A percentile compares a stretch with the other conserved stretches of the same genome.
Conservation (phyloP, 495 filamentous ascomycete genomes). For the Podospora conica region DNA sequence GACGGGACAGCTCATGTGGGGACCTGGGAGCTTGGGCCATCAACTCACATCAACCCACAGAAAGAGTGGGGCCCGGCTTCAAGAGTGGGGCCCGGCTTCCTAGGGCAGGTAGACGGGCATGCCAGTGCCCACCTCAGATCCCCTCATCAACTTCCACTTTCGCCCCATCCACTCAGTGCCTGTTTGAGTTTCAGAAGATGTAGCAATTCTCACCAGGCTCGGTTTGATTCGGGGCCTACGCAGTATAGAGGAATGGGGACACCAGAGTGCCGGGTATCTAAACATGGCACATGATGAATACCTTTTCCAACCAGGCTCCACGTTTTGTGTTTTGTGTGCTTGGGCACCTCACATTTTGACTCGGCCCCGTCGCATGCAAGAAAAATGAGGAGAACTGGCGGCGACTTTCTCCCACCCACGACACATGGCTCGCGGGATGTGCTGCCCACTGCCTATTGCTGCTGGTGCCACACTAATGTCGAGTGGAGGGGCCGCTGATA, state of each 20-base stretch:
- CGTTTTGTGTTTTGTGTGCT: background rate
- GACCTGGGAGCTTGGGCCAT: background rate
- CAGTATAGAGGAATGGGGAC: too few species aligned
- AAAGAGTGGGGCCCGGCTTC: background rate
- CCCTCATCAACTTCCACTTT: background rate
- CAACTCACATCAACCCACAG: background rate
- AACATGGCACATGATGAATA: background rate
- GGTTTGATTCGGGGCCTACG: too few species aligned
- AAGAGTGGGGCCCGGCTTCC: background rate
- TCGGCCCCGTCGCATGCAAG: background rate
- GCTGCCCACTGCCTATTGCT: too few species aligned
- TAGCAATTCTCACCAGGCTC: background rate
- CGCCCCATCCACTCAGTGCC: too few species aligned
- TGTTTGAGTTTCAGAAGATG: background rate
- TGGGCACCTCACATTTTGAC: background rate
- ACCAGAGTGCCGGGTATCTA: too few species aligned
- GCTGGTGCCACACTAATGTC: background rate
- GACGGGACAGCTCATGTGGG: background rate
- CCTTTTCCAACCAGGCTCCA: background rate
- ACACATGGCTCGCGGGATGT: background rate
- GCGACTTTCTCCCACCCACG: conserved; percentile 8
- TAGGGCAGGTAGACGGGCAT: too few species aligned
- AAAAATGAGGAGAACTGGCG: background rate
- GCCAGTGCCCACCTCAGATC: background rate
- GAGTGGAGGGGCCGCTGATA: background rate